Percentiles rank a stretch among this genome's conserved stretches.
These are phyloP conservation scores for Fusarium miscanthi DNA, from an alignment of 2,329 filamentous ascomycete species.

Conservation along the genomic window DNA sequence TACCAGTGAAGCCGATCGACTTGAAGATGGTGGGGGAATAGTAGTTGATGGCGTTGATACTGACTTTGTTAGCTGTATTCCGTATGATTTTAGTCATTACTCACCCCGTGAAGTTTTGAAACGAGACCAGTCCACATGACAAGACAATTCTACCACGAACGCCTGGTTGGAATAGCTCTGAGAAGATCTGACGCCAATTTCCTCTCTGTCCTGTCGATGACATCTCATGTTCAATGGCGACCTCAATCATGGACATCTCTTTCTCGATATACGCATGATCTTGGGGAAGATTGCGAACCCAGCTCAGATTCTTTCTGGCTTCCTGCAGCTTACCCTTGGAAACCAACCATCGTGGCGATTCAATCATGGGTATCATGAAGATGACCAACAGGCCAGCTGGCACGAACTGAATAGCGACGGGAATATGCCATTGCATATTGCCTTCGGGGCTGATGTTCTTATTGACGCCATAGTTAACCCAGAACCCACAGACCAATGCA, in stretches of 20 bases:
- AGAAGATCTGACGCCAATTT: not conserved
- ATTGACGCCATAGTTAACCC: not conserved
- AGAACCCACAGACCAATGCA: not conserved
- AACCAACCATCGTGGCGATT: not conserved
- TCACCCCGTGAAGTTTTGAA: not conserved
- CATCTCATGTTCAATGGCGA: not conserved
- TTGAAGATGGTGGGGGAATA: not conserved
- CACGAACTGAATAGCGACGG: not conserved
- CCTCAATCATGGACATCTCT: not conserved
- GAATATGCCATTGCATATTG: not conserved
- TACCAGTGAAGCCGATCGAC: not conserved
- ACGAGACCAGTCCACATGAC: not conserved
- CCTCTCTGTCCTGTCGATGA: not conserved
- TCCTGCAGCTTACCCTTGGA: not conserved
- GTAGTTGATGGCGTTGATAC: not conserved
- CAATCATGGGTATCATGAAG: not conserved
- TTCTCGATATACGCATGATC: not conserved
- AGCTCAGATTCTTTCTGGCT: not conserved
- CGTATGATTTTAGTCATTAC: fast-evolving
- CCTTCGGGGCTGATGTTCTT: not conserved
- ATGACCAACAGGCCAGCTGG: not conserved
- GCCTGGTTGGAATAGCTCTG: not conserved
- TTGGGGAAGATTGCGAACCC: not conserved
- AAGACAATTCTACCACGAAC: not conserved
- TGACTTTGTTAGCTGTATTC: not conserved